These are phyloP conservation scores for Melampsora abietis-canadensis DNA, from an alignment of 1,284 basidiomycete genomes.

Conservation along the genomic window DNA sequence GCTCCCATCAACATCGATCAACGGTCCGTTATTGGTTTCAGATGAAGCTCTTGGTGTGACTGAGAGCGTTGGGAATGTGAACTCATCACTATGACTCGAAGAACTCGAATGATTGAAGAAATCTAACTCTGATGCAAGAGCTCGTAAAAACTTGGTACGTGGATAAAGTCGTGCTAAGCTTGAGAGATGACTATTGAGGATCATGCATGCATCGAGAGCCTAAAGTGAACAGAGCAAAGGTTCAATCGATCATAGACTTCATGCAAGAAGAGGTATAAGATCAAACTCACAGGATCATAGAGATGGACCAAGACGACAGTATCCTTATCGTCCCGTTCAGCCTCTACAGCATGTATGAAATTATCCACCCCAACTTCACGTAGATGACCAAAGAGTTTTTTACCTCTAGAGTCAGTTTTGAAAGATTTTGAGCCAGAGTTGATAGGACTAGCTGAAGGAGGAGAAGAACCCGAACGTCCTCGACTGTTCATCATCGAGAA, in stretches of 20 bases:
- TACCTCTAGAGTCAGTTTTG: slow-evolving; percentile 55
- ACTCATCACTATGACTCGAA: slow-evolving; percentile 59
- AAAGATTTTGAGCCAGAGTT: not conserved
- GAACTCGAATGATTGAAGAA: slow-evolving; percentile 60
- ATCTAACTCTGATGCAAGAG: slow-evolving; percentile 69
- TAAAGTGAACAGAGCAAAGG: slow-evolving; percentile 33
- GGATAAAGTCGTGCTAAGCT: slow-evolving; percentile 67
- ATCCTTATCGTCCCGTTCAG: slow-evolving; percentile 58
- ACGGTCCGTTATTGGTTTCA: not conserved
- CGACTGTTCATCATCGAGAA: not conserved
- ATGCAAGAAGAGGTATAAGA: slow-evolving; percentile 16
- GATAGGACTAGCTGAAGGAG: not conserved
- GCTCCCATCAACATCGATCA: not conserved
- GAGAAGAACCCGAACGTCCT: not conserved
- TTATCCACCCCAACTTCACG: slow-evolving; percentile 72
- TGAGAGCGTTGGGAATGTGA: slow-evolving; percentile 6
- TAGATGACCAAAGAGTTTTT: slow-evolving; percentile 67
- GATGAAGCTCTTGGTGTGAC: not conserved
- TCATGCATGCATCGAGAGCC: slow-evolving; percentile 58
- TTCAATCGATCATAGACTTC: not conserved
- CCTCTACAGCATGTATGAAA: slow-evolving; percentile 67
- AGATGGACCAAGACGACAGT: slow-evolving; percentile 77
- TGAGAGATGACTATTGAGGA: slow-evolving; percentile 66
- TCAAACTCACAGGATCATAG: slow-evolving; percentile 69
- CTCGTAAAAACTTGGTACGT: slow-evolving; percentile 72